These are phyloP conservation scores for Drechslera avenae DNA, from an alignment of 2,329 filamentous ascomycete species.

Conservation along the genomic window DNA sequence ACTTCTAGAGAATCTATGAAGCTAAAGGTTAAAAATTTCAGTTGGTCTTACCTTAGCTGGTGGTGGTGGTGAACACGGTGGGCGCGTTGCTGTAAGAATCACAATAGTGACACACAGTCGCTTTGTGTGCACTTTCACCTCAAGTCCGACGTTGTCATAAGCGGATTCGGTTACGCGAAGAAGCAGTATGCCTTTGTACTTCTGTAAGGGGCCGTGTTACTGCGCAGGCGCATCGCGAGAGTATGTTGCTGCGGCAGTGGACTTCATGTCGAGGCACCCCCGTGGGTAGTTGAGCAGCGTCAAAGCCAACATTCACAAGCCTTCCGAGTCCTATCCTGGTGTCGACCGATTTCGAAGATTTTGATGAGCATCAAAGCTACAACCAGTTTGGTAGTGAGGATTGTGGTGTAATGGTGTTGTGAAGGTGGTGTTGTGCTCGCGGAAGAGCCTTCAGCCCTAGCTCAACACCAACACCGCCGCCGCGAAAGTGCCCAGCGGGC, in stretches of 20 bases:
- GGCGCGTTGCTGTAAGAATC: not conserved
- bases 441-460: not conserved
- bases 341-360: not conserved
- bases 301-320: not conserved
- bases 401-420: not conserved
- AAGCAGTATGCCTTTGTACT: not conserved
- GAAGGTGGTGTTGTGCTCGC: constrained; percentile 1
- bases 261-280: not conserved
- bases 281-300: not conserved
- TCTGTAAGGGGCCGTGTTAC: not conserved
- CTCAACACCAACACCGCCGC: not conserved
- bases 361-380: not conserved
- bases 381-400: not conserved
- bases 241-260: not conserved
- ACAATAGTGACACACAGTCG: not conserved
- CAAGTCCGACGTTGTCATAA: not conserved
- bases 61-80: not conserved
- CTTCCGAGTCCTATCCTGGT: not conserved
- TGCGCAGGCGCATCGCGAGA: not conserved
- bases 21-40: not conserved
- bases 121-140: not conserved
- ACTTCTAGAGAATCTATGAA: not conserved
- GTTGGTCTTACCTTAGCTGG: not conserved
- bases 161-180: not conserved
- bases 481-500: not conserved